Conservation (phyloP, 2,329 filamentous ascomycete genomes). For the Coniochaeta prunicola region DNA sequence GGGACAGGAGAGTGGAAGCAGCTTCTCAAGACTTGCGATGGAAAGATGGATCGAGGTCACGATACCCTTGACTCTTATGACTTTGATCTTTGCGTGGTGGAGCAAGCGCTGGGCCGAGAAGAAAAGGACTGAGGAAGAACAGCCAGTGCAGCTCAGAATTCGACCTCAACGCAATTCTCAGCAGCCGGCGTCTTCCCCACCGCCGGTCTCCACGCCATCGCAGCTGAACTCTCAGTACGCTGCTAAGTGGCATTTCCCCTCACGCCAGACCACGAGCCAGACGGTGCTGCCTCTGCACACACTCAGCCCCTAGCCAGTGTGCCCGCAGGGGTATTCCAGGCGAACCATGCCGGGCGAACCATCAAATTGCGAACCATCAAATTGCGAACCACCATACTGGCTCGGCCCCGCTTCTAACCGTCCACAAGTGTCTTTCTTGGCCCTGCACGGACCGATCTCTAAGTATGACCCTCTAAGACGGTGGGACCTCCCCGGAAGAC, state of each 20-base stretch:
- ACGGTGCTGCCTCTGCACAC: neutral
- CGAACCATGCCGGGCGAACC: neutral
- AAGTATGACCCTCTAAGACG: too few relatives aligned
- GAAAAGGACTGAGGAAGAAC: slow-evolving; percentile 1
- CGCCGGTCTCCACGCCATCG: neutral
- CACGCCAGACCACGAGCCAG: neutral
- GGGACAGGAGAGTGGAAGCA: slow-evolving; percentile 3
- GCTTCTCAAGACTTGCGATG: slow-evolving; percentile 8
- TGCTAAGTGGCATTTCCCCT: neutral
- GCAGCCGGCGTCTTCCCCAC: neutral
- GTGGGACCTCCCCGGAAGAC: too few relatives aligned
- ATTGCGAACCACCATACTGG: neutral
- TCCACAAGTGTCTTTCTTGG: neutral
- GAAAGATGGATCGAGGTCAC: slow-evolving; percentile 10
- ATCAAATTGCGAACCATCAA: neutral
- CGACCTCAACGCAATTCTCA: neutral
- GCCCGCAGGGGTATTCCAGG: neutral
- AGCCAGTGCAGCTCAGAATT: neutral
- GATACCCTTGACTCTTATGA: slow-evolving; percentile 7
- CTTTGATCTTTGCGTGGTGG: slow-evolving; percentile 6
- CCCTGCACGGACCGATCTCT: neutral
- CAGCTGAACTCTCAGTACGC: neutral
- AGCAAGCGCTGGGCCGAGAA: slow-evolving; percentile 4
- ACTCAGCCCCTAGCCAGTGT: neutral
- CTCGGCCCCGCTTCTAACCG: neutral